Conservation (phyloP, 2,329 filamentous ascomycete species). For the Epichloe uncinata region DNA sequence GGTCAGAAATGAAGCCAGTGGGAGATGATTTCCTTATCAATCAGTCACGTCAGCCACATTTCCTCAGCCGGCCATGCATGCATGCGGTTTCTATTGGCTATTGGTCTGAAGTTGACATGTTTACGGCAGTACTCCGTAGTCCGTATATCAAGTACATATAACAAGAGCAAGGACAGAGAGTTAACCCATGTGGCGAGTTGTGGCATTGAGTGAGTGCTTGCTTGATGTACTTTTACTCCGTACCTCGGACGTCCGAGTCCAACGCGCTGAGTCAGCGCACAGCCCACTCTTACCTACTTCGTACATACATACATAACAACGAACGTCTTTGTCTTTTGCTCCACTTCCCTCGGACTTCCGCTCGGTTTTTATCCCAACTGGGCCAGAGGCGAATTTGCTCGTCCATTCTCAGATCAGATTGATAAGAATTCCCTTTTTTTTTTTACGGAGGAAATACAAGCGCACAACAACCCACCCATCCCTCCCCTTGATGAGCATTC, state of each 20-base stretch:
- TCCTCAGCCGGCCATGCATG: too few relatives aligned
- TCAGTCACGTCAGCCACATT: background rate
- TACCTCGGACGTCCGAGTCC: constrained; percentile 3
- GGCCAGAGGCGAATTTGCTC: constrained; percentile 13
- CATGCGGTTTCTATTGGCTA: too few relatives aligned
- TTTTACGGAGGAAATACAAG: constrained; percentile 8
- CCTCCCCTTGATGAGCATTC: background rate
- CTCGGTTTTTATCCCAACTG: constrained; percentile 13
- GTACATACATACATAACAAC: too few relatives aligned
- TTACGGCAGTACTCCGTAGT: too few relatives aligned
- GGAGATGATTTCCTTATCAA: background rate
- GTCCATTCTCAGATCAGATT: constrained; percentile 24
- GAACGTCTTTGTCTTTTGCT: background rate
- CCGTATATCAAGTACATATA: too few relatives aligned
- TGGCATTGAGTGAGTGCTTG: too few relatives aligned
- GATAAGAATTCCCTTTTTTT: constrained; percentile 21
- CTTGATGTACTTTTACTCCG: too few relatives aligned
- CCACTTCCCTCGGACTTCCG: constrained; percentile 19
- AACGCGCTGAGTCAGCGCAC: background rate
- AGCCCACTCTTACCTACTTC: background rate
- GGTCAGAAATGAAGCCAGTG: background rate
- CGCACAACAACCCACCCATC: constrained; percentile 13
- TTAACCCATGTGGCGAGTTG: too few relatives aligned
- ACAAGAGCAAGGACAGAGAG: too few relatives aligned
- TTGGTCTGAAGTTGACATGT: too few relatives aligned